A percentile compares a stretch with the other conserved stretches of the same genome.
Evolutionary conservation across 2,329 filamentous ascomycete genomes (phyloP).

Genomic region (Colletotrichum liaoningense): DNA sequence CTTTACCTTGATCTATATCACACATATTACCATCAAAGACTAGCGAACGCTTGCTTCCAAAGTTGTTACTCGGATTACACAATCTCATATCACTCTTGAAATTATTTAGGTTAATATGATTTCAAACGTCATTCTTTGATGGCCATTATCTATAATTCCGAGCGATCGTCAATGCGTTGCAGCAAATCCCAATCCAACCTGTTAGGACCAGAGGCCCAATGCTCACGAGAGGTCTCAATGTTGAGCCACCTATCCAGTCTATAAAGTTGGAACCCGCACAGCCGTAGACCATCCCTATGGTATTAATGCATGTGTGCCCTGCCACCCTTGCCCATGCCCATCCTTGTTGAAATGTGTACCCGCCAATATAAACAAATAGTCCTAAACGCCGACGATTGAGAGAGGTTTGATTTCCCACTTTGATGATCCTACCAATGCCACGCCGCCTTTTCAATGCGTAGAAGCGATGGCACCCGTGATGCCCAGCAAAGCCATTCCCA

Average conservation of each 20-base stretch:
- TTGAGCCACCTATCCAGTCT: not conserved
- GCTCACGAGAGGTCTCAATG: not conserved
- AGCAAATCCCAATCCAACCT: not conserved
- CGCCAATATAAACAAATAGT: not conserved
- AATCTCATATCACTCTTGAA: not conserved
- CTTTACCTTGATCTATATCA: not conserved
- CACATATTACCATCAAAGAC: not conserved
- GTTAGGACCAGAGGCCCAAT: not conserved
- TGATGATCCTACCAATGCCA: not conserved
- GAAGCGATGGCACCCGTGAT: slow-evolving; percentile 74
- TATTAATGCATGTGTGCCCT: not conserved
- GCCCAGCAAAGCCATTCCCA: slow-evolving; percentile 89
- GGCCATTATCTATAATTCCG: slow-evolving; percentile 7
- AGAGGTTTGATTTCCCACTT: not conserved
- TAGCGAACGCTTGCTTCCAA: not conserved
- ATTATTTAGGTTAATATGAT: not conserved
- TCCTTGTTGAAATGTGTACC: not conserved
- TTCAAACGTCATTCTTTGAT: not conserved
- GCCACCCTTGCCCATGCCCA: slow-evolving; percentile 1
- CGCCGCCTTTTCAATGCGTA: slow-evolving; percentile 17
- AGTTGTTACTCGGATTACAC: not conserved
- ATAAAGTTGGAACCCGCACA: not conserved
- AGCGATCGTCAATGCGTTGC: not conserved
- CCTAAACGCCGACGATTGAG: slow-evolving; percentile 5
- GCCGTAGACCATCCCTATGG: not conserved